Conservation (phyloP, 495 filamentous ascomycete genomes). For the Penicillium coffeae region DNA sequence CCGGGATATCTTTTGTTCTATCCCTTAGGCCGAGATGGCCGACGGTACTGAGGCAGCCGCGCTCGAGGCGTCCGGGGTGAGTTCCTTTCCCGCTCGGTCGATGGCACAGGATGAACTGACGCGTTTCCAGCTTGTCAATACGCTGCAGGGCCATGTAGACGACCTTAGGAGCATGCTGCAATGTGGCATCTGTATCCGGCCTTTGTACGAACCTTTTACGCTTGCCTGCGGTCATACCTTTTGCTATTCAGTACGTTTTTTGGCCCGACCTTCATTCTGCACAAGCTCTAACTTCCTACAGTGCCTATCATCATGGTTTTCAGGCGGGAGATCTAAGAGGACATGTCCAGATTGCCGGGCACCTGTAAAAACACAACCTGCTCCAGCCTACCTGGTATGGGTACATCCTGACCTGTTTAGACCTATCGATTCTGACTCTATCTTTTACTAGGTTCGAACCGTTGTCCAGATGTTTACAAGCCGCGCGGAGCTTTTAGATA, state of each 20-base stretch:
- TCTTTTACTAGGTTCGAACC: constrained; percentile 55
- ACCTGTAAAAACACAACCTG: constrained; percentile 54
- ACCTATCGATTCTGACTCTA: constrained; percentile 11
- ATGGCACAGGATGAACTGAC: constrained; percentile 10
- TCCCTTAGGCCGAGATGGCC: constrained; percentile 12
- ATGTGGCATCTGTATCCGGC: constrained; percentile 66
- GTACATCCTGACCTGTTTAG: background rate
- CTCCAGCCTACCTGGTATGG: constrained; percentile 66
- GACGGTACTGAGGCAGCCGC: constrained; percentile 5
- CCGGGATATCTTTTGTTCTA: background rate
- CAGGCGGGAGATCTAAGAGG: constrained; percentile 54
- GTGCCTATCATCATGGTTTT: constrained; percentile 68
- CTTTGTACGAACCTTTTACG: constrained; percentile 70
- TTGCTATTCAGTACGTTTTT: constrained; percentile 58
- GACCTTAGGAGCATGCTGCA: constrained; percentile 50
- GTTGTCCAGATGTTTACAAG: constrained; percentile 63
- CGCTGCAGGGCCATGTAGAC: constrained; percentile 48
- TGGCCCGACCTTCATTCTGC: background rate
- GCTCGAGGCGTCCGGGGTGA: constrained; percentile 33
- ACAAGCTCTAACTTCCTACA: constrained; percentile 25
- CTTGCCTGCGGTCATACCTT: constrained; percentile 72
- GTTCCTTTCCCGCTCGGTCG: constrained; percentile 1
- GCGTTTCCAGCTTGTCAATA: constrained; percentile 38
- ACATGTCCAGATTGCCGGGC: constrained; percentile 71
- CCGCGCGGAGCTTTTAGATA: constrained; percentile 59